These are phyloP conservation scores for Trifolium pratense DNA, from an alignment of 306 rosid species.

Conservation along the genomic window DNA sequence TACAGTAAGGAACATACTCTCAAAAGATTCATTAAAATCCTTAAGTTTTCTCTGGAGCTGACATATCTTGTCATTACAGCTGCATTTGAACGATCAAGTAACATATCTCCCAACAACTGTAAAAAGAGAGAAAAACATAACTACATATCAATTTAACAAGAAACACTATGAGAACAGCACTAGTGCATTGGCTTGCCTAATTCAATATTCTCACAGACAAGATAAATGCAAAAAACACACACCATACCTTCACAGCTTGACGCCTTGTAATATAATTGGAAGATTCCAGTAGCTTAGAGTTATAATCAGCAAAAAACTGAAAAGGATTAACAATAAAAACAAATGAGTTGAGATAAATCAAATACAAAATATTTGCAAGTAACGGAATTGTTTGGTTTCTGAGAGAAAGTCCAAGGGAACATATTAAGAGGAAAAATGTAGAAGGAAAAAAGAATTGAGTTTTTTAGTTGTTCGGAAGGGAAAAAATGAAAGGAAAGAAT, in stretches of 20 bases:
- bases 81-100: slow-evolving; percentile 88
- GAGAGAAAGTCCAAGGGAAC: background rate
- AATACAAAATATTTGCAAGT: slow-evolving; percentile 22
- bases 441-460: background rate
- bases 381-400: background rate
- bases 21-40: slow-evolving; percentile 94
- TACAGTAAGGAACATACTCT: slow-evolving; percentile 62
- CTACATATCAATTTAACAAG: slow-evolving; percentile 14
- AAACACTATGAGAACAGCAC: slow-evolving; percentile 1
- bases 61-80: slow-evolving; percentile 83
- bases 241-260: slow-evolving; percentile 88
- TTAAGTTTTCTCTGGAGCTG: slow-evolving; percentile 88
- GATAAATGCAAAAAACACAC: slow-evolving; percentile 27
- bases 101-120: slow-evolving; percentile 91
- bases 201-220: slow-evolving; percentile 16
- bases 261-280: slow-evolving; percentile 90
- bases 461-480: background rate
- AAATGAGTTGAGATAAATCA: slow-evolving; percentile 23
- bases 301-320: slow-evolving; percentile 87
- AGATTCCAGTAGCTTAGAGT: slow-evolving; percentile 85
- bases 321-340: slow-evolving; percentile 32
- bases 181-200: slow-evolving; percentile 1
- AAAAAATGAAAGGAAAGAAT: background rate
- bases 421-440: background rate
- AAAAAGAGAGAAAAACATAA: slow-evolving; percentile 40